Evolutionary conservation across 257 asterid genomes (phyloP), one percentile per base, ranked within the genome.

Genomic region (Galeopsis tetrahit): DNA sequence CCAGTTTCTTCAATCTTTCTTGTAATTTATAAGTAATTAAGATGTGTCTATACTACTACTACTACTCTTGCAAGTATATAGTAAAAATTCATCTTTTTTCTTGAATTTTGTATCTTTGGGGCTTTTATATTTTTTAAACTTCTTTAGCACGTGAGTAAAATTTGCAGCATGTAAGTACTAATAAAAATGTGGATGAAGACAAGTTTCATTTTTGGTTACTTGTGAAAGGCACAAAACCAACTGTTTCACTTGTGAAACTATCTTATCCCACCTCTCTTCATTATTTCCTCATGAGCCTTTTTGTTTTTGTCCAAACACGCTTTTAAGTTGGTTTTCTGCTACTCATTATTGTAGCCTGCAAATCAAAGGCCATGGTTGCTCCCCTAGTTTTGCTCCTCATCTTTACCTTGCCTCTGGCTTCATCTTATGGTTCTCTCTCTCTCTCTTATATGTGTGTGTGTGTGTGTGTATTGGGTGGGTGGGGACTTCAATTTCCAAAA

Each of bases 241-340:
- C 86, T 87, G 42, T 87, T 83, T 73, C 75, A 56, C 88, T 69
- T 78, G 90, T 85, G 92, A 87, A 65, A 2, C 46, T 3, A 11
- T 32, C 53, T 46, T 14, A 3, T 5, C 11, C 46, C 73, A 68
- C 36, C 52, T 43, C 28, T 13, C 51, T 69, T 34, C 55, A 64
- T 0, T 17, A 14, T 64, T 62, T 35, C 21, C 61, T 59, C 59
- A 39, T 63, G 65, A 35, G 17, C 48, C 74, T 31, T 49, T 35
- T 21, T 56, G 33, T 53, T 77, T 57, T 38, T 66, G 10, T 58
- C 59, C 68, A 31, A 21, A 40, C 69, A 15, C 77, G 1, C 13
- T 15, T 51, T 52, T 3, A 57, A 31, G 21, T n/a, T 32, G 2
- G 13, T 17, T 61, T 62, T 38, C 17, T 39, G 44, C 59, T n/a